phyloP scores from a whole-genome alignment of 192 early-diverging fungal species.

The Gigaspora rosea region DNA sequence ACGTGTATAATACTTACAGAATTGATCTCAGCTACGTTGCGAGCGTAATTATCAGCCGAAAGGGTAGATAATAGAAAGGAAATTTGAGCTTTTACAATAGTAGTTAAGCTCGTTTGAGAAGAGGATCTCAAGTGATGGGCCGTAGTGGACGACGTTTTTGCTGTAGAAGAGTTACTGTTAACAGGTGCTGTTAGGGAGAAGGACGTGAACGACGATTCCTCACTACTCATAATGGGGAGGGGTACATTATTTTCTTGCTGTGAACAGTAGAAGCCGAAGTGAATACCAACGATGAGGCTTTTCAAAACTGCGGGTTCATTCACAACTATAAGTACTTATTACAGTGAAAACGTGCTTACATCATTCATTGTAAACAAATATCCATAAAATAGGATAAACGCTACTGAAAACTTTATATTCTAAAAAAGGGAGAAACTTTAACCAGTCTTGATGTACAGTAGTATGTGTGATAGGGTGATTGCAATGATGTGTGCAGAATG shows the following conservation, averaged over 20 bases:
- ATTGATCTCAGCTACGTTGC: slow-evolving; percentile 51
- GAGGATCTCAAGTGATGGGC: slow-evolving; percentile 43
- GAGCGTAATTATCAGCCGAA: slow-evolving; percentile 53
- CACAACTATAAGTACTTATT: not conserved
- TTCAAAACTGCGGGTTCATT: not conserved
- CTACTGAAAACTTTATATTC: too few relatives aligned
- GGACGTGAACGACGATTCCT: slow-evolving; percentile 48
- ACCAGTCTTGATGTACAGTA: too few relatives aligned
- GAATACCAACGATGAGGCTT: slow-evolving; percentile 20
- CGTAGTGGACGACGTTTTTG: slow-evolving; percentile 49
- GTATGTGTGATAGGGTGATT: too few relatives aligned
- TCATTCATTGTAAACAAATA: slow-evolving; percentile 4
- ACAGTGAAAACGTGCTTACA: not conserved
- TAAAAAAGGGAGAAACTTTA: too few relatives aligned
- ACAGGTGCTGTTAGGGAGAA: slow-evolving; percentile 36
- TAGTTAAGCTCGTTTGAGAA: slow-evolving; percentile 51
- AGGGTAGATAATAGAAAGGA: slow-evolving; percentile 53
- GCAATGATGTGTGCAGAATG: too few relatives aligned
- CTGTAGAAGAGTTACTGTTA: slow-evolving; percentile 45
- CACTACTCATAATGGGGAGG: slow-evolving; percentile 58
- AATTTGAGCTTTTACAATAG: slow-evolving; percentile 62
- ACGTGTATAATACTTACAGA: slow-evolving; percentile 42
- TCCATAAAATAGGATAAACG: not conserved
- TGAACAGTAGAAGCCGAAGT: slow-evolving; percentile 30
- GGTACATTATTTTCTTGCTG: slow-evolving; percentile 41